phyloP scores from a whole-genome alignment of 2,329 filamentous ascomycete species.

The Colletotrichum sp. region DNA sequence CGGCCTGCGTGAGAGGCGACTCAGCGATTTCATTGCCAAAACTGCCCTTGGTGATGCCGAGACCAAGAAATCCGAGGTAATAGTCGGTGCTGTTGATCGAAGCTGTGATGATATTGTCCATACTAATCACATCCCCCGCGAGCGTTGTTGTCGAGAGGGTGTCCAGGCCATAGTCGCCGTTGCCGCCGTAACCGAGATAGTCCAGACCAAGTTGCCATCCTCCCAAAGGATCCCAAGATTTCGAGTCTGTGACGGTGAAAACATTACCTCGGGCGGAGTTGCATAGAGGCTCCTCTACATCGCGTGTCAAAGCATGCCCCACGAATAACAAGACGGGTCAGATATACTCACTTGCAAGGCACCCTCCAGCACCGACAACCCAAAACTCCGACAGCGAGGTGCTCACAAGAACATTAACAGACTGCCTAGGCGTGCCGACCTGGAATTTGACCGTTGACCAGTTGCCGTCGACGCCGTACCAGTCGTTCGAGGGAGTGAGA shows the following conservation, averaged over 20 bases:
- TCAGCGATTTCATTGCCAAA: conserved; percentile 56
- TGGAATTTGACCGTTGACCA: conserved; percentile 75
- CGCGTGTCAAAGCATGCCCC: conserved; percentile 17
- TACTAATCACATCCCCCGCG: conserved; percentile 39
- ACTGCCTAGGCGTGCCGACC: conserved; percentile 48
- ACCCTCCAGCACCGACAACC: conserved; percentile 66
- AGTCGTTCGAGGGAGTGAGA: conserved; percentile 15
- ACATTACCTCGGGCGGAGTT: conserved; percentile 60
- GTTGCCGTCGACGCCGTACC: conserved; percentile 66
- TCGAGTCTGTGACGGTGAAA: conserved; percentile 59
- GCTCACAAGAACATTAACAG: conserved; percentile 56
- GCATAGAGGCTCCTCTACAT: conserved; percentile 56
- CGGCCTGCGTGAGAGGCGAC: conserved; percentile 59
- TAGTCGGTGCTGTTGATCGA: conserved; percentile 61
- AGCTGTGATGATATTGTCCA: conserved; percentile 53
- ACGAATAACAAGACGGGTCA: background rate
- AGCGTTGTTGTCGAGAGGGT: conserved; percentile 45
- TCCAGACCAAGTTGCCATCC: conserved; percentile 64
- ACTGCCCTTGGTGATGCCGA: conserved; percentile 59
- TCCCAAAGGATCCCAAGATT: conserved; percentile 63
- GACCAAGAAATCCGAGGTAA: conserved; percentile 59
- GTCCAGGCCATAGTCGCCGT: conserved; percentile 69
- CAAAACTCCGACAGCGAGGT: conserved; percentile 75
- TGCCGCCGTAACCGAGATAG: conserved; percentile 62
- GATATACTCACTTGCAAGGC: conserved; percentile 48